Evolutionary conservation across 345 rosid species (phyloP).

Genomic region (Acer saccharum): DNA sequence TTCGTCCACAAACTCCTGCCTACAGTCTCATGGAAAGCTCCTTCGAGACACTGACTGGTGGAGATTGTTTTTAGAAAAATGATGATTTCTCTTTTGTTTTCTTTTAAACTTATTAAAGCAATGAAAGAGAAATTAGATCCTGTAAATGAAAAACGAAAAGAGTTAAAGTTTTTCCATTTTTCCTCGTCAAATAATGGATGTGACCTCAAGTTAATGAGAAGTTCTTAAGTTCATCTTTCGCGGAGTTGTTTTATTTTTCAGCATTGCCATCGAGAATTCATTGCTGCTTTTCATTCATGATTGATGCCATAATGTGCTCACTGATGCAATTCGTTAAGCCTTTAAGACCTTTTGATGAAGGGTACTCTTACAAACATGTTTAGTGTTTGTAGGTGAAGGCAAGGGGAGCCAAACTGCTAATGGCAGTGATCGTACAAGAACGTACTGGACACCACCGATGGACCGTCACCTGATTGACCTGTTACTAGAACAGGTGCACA

Average conservation of each 20-base stretch:
- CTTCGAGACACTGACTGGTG: background rate
- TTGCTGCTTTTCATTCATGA: background rate
- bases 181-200: background rate
- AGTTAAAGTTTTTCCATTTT: background rate
- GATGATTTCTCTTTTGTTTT: background rate
- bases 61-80: background rate
- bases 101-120: background rate
- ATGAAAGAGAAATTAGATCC: background rate
- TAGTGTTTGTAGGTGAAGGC: slow-evolving; percentile 41
- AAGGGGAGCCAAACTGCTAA: slow-evolving; percentile 38
- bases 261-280: background rate
- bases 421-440: slow-evolving; percentile 65
- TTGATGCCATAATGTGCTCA: slow-evolving; percentile 4
- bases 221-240: background rate
- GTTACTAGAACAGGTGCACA: slow-evolving; percentile 68
- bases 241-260: background rate
- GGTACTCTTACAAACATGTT: slow-evolving; percentile 7
- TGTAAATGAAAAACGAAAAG: too few species aligned
- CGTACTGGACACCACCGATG: slow-evolving; percentile 94
- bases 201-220: background rate
- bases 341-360: slow-evolving; percentile 13
- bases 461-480: slow-evolving; percentile 75
- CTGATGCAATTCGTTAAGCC: background rate
- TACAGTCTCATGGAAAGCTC: background rate
- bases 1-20: slow-evolving; percentile 5